phyloP scores from a whole-genome alignment of 805 yeast species.

The Danielia reshetovae region DNA sequence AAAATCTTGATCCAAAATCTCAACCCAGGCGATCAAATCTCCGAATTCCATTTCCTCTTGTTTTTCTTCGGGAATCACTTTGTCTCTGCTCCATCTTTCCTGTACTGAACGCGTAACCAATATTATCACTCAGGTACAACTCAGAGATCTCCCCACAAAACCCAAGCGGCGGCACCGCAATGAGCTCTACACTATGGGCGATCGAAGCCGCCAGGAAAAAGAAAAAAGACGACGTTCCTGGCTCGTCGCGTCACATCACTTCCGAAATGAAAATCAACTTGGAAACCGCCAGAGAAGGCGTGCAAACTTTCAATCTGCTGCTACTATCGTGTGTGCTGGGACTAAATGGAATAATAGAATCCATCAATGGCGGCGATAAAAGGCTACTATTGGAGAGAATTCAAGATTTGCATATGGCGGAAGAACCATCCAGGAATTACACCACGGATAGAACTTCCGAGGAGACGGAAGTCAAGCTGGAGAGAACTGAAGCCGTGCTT shows the following conservation, averaged over 20 bases:
- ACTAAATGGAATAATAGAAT: slow-evolving; percentile 11
- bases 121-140: no score
- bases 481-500: slow-evolving; percentile 4
- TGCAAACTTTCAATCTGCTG: slow-evolving; percentile 21
- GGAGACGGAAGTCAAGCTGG: slow-evolving; percentile 8
- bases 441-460: neutral
- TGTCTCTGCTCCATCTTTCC: no score
- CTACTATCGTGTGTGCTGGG: slow-evolving; percentile 4
- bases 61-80: no score
- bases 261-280: slow-evolving; percentile 29
- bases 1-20: no score
- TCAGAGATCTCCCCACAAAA: no score
- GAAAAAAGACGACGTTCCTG: slow-evolving; percentile 38
- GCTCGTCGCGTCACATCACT: slow-evolving; percentile 50
- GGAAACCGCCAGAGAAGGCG: slow-evolving; percentile 33
- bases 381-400: neutral
- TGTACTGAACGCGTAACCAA: no score
- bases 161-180: slow-evolving; percentile 2
- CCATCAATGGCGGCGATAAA: slow-evolving; percentile 26
- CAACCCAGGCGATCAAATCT: no score
- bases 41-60: no score
- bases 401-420: neutral
- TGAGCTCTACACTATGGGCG: slow-evolving; percentile 29
- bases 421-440: neutral
- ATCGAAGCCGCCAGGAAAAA: slow-evolving; percentile 27